These are phyloP conservation scores for Curvularia sp. DNA, from an alignment of 2,329 filamentous ascomycete genomes.

Conservation along the genomic window DNA sequence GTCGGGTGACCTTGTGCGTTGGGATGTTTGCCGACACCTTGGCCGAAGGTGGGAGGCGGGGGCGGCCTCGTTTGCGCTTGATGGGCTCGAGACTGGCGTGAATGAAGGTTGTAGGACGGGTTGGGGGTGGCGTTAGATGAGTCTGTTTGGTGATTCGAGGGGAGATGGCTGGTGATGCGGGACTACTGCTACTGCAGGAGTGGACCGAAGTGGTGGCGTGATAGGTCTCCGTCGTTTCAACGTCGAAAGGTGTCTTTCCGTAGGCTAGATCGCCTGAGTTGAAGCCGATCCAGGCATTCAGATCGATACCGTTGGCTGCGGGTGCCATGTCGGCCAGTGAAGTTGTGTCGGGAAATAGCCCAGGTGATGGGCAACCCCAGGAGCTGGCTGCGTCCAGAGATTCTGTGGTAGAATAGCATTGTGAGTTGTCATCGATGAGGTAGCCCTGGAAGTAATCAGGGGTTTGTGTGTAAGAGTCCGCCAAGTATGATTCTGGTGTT, in stretches of 20 bases:
- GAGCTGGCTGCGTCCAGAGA: background rate
- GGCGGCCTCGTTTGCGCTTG: slow-evolving; percentile 15
- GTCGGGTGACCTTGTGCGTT: background rate
- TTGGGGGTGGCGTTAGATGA: background rate
- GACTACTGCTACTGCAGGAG: background rate
- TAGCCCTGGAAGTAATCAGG: background rate
- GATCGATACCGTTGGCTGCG: background rate
- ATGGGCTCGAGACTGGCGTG: slow-evolving; percentile 7
- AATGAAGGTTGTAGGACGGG: background rate
- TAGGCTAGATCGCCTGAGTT: background rate
- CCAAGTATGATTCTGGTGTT: background rate
- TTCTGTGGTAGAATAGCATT: background rate
- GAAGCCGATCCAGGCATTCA: background rate
- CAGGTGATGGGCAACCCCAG: background rate
- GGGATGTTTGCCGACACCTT: background rate
- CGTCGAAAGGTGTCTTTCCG: background rate
- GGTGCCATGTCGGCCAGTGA: background rate
- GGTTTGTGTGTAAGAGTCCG: background rate
- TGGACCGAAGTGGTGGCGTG: background rate
- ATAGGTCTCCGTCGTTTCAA: background rate
- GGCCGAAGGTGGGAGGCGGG: slow-evolving; percentile 10
- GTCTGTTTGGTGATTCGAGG: background rate
- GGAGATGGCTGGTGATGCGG: background rate
- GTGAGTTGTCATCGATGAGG: background rate
- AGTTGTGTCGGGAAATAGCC: background rate